These are phyloP conservation scores for Volvox africanus DNA, from an alignment of 139 green algal species.

Conservation along the genomic window DNA sequence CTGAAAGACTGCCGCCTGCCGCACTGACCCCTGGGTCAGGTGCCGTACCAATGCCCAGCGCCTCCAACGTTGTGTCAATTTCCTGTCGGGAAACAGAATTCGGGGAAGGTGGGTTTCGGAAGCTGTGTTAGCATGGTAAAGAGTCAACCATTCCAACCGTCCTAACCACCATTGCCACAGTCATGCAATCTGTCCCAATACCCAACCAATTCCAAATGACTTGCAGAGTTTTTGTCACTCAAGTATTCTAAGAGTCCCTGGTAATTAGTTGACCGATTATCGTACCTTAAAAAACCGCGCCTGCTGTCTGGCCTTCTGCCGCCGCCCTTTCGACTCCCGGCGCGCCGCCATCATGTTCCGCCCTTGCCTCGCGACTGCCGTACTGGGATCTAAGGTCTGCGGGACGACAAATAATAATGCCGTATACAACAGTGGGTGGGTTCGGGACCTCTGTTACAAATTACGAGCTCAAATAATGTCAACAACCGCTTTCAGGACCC, in stretches of 20 bases:
- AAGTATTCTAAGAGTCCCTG: background rate
- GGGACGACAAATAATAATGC: too few relatives aligned
- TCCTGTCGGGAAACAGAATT: background rate
- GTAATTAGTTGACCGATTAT: background rate
- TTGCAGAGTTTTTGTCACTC: too few relatives aligned
- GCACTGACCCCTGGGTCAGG: background rate
- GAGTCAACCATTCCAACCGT: too few relatives aligned
- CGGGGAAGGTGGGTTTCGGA: background rate
- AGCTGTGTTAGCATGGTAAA: background rate
- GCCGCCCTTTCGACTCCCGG: slow-evolving; percentile 24
- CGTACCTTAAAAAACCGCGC: slow-evolving; percentile 45
- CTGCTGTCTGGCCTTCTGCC: slow-evolving; percentile 40
- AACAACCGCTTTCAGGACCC: too few relatives aligned
- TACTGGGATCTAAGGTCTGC: too few relatives aligned
- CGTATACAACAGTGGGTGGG: too few relatives aligned
- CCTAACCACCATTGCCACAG: background rate
- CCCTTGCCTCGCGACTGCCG: slow-evolving; percentile 5
- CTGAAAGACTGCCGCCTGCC: background rate
- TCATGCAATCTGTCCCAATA: background rate
- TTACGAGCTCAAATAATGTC: too few relatives aligned
- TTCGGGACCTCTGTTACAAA: too few relatives aligned
- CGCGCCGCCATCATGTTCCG: background rate
- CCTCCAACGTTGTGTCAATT: slow-evolving; percentile 44
- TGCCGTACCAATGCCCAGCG: slow-evolving; percentile 38
- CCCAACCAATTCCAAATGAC: too few relatives aligned